Conservation (phyloP, 225 moss, liverwort and hornwort species). For the Climacium dendroides region DNA sequence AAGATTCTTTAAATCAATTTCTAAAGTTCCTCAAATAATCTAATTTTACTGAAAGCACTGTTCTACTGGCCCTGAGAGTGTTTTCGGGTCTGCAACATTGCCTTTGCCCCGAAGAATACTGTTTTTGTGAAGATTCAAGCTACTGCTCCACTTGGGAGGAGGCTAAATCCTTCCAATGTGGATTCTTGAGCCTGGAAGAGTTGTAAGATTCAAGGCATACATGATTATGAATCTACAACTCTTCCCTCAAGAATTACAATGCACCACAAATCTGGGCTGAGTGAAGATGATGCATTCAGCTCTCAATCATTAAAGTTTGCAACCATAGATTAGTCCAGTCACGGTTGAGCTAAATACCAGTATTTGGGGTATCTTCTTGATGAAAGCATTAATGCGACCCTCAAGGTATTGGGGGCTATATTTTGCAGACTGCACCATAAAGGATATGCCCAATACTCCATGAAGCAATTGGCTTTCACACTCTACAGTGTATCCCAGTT, state of each 20-base stretch:
- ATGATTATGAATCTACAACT: neutral
- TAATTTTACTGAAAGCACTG: neutral
- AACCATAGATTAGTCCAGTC: neutral
- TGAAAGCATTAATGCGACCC: constrained; percentile 51
- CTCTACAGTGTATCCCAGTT: constrained; percentile 76
- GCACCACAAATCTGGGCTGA: neutral
- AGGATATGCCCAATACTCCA: constrained; percentile 56
- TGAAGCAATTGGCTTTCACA: constrained; percentile 36
- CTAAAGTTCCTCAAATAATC: neutral
- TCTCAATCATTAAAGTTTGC: neutral
- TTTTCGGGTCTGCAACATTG: neutral
- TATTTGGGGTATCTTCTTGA: constrained; percentile 27
- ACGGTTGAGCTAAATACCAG: constrained; percentile 14
- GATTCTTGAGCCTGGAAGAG: neutral
- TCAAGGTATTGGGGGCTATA: constrained; percentile 56
- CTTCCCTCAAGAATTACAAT: neutral
- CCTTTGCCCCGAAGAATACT: neutral
- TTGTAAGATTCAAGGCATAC: neutral
- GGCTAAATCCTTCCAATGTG: neutral
- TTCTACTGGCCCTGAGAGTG: neutral
- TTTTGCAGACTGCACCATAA: constrained; percentile 73
- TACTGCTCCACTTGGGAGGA: neutral
- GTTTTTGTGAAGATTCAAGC: neutral
- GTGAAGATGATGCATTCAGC: neutral
- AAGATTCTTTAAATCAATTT: neutral